Conservation (phyloP, 164 flowering plant genomes). For the Vitis cinerea region DNA sequence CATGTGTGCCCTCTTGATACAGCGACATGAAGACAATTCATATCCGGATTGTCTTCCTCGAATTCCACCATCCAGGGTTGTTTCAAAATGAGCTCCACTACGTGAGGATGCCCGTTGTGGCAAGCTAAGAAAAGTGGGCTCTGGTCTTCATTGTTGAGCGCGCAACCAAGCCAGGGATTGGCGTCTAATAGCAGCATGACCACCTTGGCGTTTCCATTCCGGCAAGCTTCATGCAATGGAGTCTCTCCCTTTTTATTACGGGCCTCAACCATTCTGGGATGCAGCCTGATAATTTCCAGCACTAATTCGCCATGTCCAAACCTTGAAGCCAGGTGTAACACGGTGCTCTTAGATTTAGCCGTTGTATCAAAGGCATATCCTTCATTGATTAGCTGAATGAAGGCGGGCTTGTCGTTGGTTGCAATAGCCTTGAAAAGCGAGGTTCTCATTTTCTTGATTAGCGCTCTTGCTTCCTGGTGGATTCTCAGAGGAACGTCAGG, state of each 20-base stretch:
- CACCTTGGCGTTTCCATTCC: constrained; percentile 1
- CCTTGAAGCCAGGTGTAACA: constrained; percentile 23
- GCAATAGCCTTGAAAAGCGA: too few species aligned
- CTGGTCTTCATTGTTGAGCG: constrained; percentile 6
- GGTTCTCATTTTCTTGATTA: too few species aligned
- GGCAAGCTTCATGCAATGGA: constrained; percentile 11
- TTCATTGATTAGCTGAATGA: too few species aligned
- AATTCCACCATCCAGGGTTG: constrained; percentile 8
- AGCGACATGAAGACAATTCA: constrained; percentile 23
- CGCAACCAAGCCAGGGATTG: constrained; percentile 4
- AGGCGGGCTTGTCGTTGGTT: too few species aligned
- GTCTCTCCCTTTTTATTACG: constrained; percentile 1
- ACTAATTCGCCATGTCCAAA: constrained; percentile 5
- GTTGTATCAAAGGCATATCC: neutral
- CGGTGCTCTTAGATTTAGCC: constrained; percentile 4
- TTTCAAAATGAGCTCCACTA: constrained; percentile 8
- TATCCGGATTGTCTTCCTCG: constrained; percentile 15
- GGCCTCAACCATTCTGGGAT: neutral
- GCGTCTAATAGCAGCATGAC: constrained; percentile 3
- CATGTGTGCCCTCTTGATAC: constrained; percentile 24
- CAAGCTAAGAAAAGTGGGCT: constrained; percentile 14
- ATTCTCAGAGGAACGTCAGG: too few species aligned
- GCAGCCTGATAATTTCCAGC: neutral
- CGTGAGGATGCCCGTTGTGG: constrained; percentile 7
- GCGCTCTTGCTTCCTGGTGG: too few species aligned